Percentiles rank a stretch among this genome's conserved stretches.
phyloP scores from a whole-genome alignment of 2,329 filamentous ascomycete genomes.

The Pyrenophora graminea region DNA sequence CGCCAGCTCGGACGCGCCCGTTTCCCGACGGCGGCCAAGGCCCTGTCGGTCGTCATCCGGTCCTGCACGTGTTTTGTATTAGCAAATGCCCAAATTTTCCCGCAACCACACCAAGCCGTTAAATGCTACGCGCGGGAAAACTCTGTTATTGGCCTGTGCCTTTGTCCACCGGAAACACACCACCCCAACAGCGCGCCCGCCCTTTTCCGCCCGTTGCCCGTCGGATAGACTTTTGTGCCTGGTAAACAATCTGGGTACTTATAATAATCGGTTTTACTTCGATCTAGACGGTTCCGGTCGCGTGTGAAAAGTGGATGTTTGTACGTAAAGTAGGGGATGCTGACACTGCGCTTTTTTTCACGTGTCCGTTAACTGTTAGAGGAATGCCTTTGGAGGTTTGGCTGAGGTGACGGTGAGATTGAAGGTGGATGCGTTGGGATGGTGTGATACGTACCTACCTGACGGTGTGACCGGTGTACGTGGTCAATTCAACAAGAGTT shows the following conservation, averaged over 20 bases:
- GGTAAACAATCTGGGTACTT: background rate
- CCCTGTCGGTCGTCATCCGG: slow-evolving; percentile 1
- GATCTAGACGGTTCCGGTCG: slow-evolving; percentile 18
- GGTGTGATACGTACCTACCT: background rate
- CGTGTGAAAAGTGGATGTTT: slow-evolving; percentile 24
- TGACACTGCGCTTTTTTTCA: background rate
- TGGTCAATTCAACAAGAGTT: background rate
- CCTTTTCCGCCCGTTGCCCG: slow-evolving; percentile 19
- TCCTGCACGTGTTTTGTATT: slow-evolving; percentile 6
- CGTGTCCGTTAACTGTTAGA: slow-evolving; percentile 26
- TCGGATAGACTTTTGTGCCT: slow-evolving; percentile 9
- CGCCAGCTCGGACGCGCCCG: background rate
- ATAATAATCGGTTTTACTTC: background rate
- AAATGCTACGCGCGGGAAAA: slow-evolving; percentile 22
- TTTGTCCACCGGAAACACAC: background rate
- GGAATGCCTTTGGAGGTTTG: slow-evolving; percentile 25
- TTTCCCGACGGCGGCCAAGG: slow-evolving; percentile 20
- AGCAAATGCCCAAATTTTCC: slow-evolving; percentile 5
- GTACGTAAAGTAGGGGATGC: slow-evolving; percentile 20
- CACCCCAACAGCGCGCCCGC: background rate
- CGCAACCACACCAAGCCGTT: slow-evolving; percentile 6
- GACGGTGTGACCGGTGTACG: background rate
- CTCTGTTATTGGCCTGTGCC: slow-evolving; percentile 21
- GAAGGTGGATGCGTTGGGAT: background rate
- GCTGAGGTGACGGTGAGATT: slow-evolving; percentile 1